Evolutionary conservation across 768 basidiomycete species (phyloP).

Genomic region (Leccinum variicolor): DNA sequence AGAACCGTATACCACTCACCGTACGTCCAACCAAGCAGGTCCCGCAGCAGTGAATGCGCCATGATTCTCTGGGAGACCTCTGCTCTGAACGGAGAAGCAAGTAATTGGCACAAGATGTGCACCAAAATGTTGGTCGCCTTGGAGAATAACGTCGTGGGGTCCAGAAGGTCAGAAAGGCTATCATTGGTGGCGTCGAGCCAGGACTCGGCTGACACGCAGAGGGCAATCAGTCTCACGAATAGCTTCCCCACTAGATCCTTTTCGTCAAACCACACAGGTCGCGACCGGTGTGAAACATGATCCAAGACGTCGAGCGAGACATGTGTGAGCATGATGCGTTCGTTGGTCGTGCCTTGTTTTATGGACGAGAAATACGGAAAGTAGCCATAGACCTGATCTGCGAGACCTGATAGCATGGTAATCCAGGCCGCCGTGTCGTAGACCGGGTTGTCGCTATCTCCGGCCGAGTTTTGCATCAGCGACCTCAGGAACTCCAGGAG

Average conservation of each 20-base stretch:
- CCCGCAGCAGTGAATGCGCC: slow-evolving; percentile 21
- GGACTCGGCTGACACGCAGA: slow-evolving; percentile 53
- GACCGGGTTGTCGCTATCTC: slow-evolving; percentile 29
- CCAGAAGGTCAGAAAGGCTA: slow-evolving; percentile 37
- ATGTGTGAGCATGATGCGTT: slow-evolving; percentile 54
- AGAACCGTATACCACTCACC: slow-evolving; percentile 1
- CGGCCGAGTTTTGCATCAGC: slow-evolving; percentile 34
- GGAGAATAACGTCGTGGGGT: slow-evolving; percentile 48
- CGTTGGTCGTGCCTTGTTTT: slow-evolving; percentile 53
- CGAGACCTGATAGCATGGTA: slow-evolving; percentile 47
- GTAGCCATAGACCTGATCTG: slow-evolving; percentile 49
- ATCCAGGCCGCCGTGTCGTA: slow-evolving; percentile 46
- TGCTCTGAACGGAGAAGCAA: slow-evolving; percentile 19
- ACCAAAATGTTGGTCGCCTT: slow-evolving; percentile 43
- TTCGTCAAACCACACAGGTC: slow-evolving; percentile 46
- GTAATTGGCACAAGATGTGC: slow-evolving; percentile 40
- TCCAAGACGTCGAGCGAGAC: slow-evolving; percentile 53
- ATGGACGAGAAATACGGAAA: slow-evolving; percentile 54
- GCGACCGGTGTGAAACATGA: slow-evolving; percentile 46
- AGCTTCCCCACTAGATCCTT: slow-evolving; percentile 46
- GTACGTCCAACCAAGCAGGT: slow-evolving; percentile 13
- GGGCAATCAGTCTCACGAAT: slow-evolving; percentile 48
- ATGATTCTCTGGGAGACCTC: slow-evolving; percentile 19
- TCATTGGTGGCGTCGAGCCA: slow-evolving; percentile 52
- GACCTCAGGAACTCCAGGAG: slow-evolving; percentile 43